Evolutionary conservation across 345 rosid genomes (phyloP), one percentile per base, ranked within the genome.

Genomic region (Ricinus communis): DNA sequence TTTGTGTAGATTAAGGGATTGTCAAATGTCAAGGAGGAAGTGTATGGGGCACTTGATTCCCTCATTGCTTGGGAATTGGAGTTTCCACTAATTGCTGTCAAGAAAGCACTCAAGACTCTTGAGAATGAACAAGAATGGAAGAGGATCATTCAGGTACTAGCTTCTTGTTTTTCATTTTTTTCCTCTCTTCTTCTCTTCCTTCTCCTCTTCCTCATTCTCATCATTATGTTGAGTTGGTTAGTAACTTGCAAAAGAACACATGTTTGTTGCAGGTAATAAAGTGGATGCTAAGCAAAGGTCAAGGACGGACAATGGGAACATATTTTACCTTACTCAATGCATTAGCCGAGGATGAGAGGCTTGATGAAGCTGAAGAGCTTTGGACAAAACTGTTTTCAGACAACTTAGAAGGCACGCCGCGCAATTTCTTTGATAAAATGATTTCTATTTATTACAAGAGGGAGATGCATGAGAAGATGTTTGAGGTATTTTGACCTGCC

Each of bases 271-370:
- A 91, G 97, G 93, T 91, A 79, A 76, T 86, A 14, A 94, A 91
- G 70, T 94, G 98, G 97, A 94, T 94, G 98, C 74, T 91, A 79
- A 94, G 95, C 85, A 90, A 94, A 87, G 98, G 97, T 16, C 97
- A 94, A 82, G 97, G 98, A 66, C 84, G 86, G 81, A 94, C 91
- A 0, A 87, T 88, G 96, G 97, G 95, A 27, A 91, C 95, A 60
- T 90, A 94, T 78, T 87, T 86, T 81, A 82, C 83, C 15, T 82
- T 94, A 71, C 70, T 94, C 62, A 90, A 82, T 84, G 98, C 98
- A 63, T 77, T 91, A 51, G 88, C 89, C 0, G 92, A 90, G 84
- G 97, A 94, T 73, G 90, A 82, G 65, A 83, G 99, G 70, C 86
- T 94, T 64, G 96, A 87, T 18, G 99, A 94, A 79, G 97, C 95